A percentile compares a stretch with the other conserved stretches of the same genome.
phyloP scores from a whole-genome alignment of 805 yeast genomes.

The Wickerhamiella siamensis region DNA sequence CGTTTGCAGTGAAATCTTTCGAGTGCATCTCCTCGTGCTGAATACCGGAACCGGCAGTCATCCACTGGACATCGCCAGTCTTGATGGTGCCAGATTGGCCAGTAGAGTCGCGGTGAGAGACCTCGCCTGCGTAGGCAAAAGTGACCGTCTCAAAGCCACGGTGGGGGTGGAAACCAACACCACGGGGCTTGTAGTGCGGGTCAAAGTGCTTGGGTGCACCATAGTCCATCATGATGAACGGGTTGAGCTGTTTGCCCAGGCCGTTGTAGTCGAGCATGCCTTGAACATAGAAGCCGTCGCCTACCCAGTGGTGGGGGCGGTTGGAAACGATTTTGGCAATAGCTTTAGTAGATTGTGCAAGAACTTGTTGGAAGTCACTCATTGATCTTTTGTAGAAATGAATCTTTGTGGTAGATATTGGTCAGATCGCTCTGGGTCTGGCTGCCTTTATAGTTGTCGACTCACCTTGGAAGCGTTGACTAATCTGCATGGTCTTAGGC shows the following conservation, averaged over 20 bases:
- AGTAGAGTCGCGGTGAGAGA: conserved; percentile 76
- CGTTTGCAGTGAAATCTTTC: conserved; percentile 9
- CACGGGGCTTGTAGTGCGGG: conserved; percentile 7
- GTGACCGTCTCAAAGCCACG: conserved; percentile 70
- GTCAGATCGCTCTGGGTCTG: no score
- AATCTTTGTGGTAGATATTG: neutral
- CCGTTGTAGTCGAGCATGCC: conserved; percentile 8
- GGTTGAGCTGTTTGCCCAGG: conserved; percentile 6
- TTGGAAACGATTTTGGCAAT: conserved; percentile 1
- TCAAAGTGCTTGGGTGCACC: conserved; percentile 8
- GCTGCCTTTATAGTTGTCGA: no score
- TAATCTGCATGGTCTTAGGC: no score
- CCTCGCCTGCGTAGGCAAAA: conserved; percentile 43
- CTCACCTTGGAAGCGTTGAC: no score
- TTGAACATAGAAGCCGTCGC: conserved; percentile 9
- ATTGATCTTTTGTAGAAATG: neutral
- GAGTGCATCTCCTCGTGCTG: conserved; percentile 64
- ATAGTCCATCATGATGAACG: conserved; percentile 11
- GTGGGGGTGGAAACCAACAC: conserved; percentile 42
- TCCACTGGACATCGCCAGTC: conserved; percentile 76
- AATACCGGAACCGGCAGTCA: conserved; percentile 84
- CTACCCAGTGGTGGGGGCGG: conserved; percentile 24
- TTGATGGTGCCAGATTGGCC: conserved; percentile 60
- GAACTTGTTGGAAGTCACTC: neutral
- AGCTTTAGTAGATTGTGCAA: neutral